These are phyloP conservation scores for Amanita muscaria DNA, from an alignment of 768 basidiomycete genomes.

Conservation along the genomic window DNA sequence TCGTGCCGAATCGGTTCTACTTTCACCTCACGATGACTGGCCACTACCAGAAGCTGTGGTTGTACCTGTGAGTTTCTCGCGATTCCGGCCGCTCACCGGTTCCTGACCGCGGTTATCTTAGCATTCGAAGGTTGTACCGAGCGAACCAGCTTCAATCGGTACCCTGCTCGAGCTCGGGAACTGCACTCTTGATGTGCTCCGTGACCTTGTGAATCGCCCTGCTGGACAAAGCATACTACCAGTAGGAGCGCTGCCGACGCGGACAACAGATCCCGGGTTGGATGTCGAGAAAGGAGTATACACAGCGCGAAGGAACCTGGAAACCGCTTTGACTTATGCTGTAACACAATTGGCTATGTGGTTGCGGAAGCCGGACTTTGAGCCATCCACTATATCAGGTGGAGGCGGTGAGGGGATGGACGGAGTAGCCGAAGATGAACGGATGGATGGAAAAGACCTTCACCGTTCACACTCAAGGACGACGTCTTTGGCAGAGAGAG, in stretches of 20 bases:
- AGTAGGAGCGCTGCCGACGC: slow-evolving; percentile 26
- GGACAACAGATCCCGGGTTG: slow-evolving; percentile 25
- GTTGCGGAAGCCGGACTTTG: slow-evolving; percentile 66
- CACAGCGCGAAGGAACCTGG: slow-evolving; percentile 54
- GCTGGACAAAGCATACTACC: slow-evolving; percentile 35
- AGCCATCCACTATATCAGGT: slow-evolving; percentile 34
- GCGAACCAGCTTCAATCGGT: slow-evolving; percentile 78
- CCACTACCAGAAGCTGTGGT: slow-evolving; percentile 57
- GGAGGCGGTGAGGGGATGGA: slow-evolving; percentile 28
- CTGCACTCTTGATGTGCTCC: slow-evolving; percentile 64
- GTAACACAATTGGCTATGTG: slow-evolving; percentile 75
- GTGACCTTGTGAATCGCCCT: slow-evolving; percentile 55
- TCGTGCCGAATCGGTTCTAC: slow-evolving; percentile 57
- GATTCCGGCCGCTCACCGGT: not conserved
- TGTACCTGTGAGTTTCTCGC: slow-evolving; percentile 51
- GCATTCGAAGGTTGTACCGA: slow-evolving; percentile 80
- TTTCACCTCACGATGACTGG: slow-evolving; percentile 64
- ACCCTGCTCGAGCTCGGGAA: slow-evolving; percentile 83
- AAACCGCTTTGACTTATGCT: slow-evolving; percentile 60
- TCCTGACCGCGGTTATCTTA: slow-evolving; percentile 21
- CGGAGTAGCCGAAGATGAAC: slow-evolving; percentile 13
- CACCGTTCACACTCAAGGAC: slow-evolving; percentile 36
- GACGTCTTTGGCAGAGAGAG: slow-evolving; percentile 50
- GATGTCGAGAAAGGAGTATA: slow-evolving; percentile 50
- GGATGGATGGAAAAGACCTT: slow-evolving; percentile 17